Base-by-base conservation (phyloP, 1,284 basidiomycete genomes). In the Ceratobasidium sp. region DNA sequence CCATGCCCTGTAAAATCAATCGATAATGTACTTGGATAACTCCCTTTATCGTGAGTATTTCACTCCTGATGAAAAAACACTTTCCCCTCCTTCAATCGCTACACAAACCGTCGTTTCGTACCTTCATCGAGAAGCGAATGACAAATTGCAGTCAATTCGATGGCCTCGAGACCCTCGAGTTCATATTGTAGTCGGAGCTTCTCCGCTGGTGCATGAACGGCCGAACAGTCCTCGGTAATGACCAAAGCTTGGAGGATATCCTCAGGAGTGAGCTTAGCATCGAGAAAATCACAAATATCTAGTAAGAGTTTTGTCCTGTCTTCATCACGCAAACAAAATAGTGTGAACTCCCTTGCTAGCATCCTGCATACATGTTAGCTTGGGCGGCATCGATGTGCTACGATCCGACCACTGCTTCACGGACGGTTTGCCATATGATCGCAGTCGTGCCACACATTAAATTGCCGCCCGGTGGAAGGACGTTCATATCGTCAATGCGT, bases 21-120 rank as follows among this genome's bases (percentile, higher is more conserved):
- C 6, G n/a, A 1, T 7, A 2, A 26, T 38, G 15, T 12, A 23
- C 13, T 2, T 52, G 3, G n/a, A n/a, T 20, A 2, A 54, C 66
- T 33, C 40, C 42, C 67, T n/a, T n/a, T 52, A 69, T 69, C 4
- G 67, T 69, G 3, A 69, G n/a, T 5, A 52, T 52, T 26, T 69
- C 52, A 12, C 33, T 56, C 5, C 23, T 56, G n/a, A 69, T 10
- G 7, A 56, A n/a, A 12, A 54, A 33, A 1, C 1, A 20, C 17
- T 20, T 69, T 57, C 20, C 67, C 40, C 4, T 40, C 17, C 67
- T 57, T 56, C 13, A 69, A 69, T 1, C 28, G 17, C 4, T 26
- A 33, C 13, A n/a, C 33, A 2, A 28, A 50, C 2, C 46, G 15
- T 13, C 65, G 65, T 33, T 67, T 67, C 0, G 42, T 50, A 20